These are phyloP conservation scores for Melaleuca quinquenervia DNA, from an alignment of 345 rosid species.

Conservation along the genomic window DNA sequence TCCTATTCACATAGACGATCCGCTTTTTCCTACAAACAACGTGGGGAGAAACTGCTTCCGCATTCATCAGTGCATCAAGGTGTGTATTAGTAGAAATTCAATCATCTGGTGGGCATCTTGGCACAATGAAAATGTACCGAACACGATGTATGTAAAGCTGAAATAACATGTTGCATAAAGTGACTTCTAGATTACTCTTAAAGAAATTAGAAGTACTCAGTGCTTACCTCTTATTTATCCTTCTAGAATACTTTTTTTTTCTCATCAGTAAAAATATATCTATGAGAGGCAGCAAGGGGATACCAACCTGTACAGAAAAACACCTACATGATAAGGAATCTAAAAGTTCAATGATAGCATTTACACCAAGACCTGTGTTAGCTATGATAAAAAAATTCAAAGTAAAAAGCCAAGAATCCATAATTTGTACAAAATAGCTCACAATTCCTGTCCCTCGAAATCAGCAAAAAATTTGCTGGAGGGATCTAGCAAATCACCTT, in stretches of 20 bases:
- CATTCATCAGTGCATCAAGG: constrained; percentile 98
- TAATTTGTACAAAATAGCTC: no score
- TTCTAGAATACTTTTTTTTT: background rate
- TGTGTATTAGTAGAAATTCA: constrained; percentile 8
- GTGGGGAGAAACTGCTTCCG: constrained; percentile 98
- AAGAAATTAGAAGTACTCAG: background rate
- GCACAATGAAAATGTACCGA: background rate
- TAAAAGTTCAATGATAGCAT: no score
- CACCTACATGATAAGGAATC: no score
- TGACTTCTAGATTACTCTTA: background rate
- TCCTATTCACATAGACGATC: constrained; percentile 95
- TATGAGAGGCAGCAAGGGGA: background rate
- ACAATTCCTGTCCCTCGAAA: no score
- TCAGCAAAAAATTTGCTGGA: no score
- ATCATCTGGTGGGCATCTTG: background rate
- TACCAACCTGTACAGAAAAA: background rate
- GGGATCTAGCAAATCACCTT: no score
- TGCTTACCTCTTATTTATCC: background rate
- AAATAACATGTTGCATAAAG: background rate
- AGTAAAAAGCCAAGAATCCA: no score
- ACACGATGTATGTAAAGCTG: background rate
- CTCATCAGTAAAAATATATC: background rate
- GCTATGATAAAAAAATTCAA: no score
- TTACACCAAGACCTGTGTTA: no score
- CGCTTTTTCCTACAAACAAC: constrained; percentile 85